Evolutionary conservation across 345 rosid genomes (phyloP), one percentile per base, ranked within the genome.

Genomic region (Nasturtium officinale): DNA sequence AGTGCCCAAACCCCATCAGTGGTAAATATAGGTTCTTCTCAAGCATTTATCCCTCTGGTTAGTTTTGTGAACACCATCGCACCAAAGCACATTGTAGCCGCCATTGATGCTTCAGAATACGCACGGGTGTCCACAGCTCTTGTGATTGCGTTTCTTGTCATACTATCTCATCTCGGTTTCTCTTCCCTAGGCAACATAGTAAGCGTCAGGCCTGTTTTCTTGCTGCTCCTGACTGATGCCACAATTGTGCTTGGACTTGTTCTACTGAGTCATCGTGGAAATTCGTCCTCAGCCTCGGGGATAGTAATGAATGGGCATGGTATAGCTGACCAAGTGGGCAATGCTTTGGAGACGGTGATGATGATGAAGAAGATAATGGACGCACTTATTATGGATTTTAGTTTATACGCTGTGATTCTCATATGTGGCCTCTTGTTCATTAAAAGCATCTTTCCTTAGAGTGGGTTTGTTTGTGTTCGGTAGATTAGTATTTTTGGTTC

Each of bases 361-460:
- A 72, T 86, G 75, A 35, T 82, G 69, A 80, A 81, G 84, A 94
- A 84, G 82, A 84, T 81, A 53, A 67, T 87, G 59, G 89, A 91
- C 43, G 96, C 96, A 2, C 59, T 84, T 16, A 48, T 85, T 40
- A 85, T 88, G 86, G 96, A 91, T 77, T 87, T 85, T 71, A 86
- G 92, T 69, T 65, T 91, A 16, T 88, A 89, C 50, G 77, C 86
- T 2, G 65, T 85, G 55, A 83, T 86, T 38, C 78, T 87, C 32
- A 75, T 87, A 7, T 85, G 89, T 73, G 89, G 92, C 64, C 71
- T 87, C 35, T 82, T 82, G 79, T 85, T 67, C 37, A 62, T 75
- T 7, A 65, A 45, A 68, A 74, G 25, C 62, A 54, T 69, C 40
- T 75, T 61, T 52, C 67, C 57, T 25, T 76, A 61, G 10, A 15